These are phyloP conservation scores for Termitomyces sp. DNA, from an alignment of 768 basidiomycete species.

Conservation along the genomic window DNA sequence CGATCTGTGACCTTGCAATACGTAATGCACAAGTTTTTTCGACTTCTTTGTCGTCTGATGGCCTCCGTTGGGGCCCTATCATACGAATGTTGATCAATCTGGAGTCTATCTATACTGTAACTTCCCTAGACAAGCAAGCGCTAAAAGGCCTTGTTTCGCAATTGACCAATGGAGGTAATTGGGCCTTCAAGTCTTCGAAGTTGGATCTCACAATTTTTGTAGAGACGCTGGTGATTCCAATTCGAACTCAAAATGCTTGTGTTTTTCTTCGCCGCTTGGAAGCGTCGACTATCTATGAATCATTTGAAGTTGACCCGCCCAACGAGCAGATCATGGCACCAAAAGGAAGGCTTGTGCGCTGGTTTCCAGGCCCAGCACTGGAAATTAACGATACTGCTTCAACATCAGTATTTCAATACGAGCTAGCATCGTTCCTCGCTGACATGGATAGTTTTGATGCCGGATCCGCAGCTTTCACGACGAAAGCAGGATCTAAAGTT, in stretches of 20 bases:
- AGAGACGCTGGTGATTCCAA: slow-evolving; percentile 33
- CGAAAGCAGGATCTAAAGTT: slow-evolving; percentile 29
- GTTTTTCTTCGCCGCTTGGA: slow-evolving; percentile 29
- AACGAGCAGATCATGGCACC: slow-evolving; percentile 27
- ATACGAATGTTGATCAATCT: slow-evolving; percentile 24
- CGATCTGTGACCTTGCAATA: slow-evolving; percentile 17
- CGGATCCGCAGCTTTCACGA: slow-evolving; percentile 27
- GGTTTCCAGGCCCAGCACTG: slow-evolving; percentile 41
- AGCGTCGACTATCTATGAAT: slow-evolving; percentile 31
- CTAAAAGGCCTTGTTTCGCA: slow-evolving; percentile 13
- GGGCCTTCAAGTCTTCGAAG: neutral
- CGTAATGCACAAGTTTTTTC: slow-evolving; percentile 16
- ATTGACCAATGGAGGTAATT: slow-evolving; percentile 16
- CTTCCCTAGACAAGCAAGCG: neutral
- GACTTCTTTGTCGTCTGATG: slow-evolving; percentile 3
- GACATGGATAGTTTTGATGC: slow-evolving; percentile 28
- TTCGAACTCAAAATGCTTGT: slow-evolving; percentile 44
- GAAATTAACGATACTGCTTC: slow-evolving; percentile 23
- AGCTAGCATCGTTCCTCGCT: slow-evolving; percentile 33
- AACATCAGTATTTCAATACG: slow-evolving; percentile 21
- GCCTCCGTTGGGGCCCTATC: slow-evolving; percentile 23
- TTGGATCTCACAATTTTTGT: neutral
- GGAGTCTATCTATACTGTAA: neutral
- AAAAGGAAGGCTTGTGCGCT: slow-evolving; percentile 37
- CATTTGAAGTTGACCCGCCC: slow-evolving; percentile 39